A percentile compares a stretch with the other conserved stretches of the same genome.
Conservation (phyloP, 2,329 filamentous ascomycete species). For the Fusarium tupiense region DNA sequence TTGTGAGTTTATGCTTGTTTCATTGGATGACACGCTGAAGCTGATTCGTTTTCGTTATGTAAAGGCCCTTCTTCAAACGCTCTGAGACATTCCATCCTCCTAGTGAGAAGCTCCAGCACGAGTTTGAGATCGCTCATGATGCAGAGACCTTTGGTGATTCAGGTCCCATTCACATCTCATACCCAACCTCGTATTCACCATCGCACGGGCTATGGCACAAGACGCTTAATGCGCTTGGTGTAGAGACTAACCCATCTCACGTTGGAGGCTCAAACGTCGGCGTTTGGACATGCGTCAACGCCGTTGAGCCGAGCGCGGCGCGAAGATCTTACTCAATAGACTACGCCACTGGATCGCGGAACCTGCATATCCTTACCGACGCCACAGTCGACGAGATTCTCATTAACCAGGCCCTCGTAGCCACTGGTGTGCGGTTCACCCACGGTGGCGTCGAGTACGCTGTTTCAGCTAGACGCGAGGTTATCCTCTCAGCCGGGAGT, state of each 20-base stretch:
- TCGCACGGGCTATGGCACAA: conserved; percentile 59
- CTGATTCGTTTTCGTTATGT: conserved; percentile 2
- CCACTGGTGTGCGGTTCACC: conserved; percentile 49
- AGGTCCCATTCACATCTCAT: conserved; percentile 61
- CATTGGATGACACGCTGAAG: background rate
- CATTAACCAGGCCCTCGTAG: conserved; percentile 34
- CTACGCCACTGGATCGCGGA: conserved; percentile 56
- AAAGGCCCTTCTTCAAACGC: conserved; percentile 61
- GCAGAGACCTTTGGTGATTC: conserved; percentile 52
- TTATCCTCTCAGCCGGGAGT: conserved; percentile 68
- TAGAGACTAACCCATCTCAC: conserved; percentile 54
- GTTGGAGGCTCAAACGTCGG: conserved; percentile 61
- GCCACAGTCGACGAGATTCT: conserved; percentile 44
- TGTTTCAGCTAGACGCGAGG: conserved; percentile 58
- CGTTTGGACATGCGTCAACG: conserved; percentile 60
- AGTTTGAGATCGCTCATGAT: conserved; percentile 53
- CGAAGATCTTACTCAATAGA: conserved; percentile 59
- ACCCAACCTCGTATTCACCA: conserved; percentile 51
- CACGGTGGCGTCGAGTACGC: conserved; percentile 49
- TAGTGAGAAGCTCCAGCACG: conserved; percentile 45
- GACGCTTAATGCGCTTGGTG: conserved; percentile 56
- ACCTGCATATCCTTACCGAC: conserved; percentile 52
- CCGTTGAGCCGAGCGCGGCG: conserved; percentile 56
- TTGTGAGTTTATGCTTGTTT: conserved; percentile 41
- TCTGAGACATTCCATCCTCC: conserved; percentile 59